A percentile compares a stretch with the other conserved stretches of the same genome.
These are phyloP conservation scores for Penicillium sp. DNA, from an alignment of 2,329 filamentous ascomycete species.

Conservation along the genomic window DNA sequence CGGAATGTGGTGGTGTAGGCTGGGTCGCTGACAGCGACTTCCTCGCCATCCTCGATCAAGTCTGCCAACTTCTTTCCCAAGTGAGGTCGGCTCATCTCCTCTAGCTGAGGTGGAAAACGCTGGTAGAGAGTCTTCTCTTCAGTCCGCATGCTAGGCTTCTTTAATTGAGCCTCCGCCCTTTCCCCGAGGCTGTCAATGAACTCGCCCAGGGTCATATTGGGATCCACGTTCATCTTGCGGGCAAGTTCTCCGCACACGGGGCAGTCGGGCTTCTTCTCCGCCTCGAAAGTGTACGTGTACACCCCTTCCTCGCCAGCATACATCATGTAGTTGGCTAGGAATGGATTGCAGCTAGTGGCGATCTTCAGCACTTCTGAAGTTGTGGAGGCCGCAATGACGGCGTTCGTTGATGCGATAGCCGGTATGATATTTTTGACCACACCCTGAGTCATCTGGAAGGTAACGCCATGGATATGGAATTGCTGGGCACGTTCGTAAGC, in stretches of 20 bases:
- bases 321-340: constrained; percentile 97
- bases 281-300: constrained; percentile 96
- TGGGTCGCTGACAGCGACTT: constrained; percentile 90
- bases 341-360: constrained; percentile 75
- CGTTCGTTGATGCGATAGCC: constrained; percentile 95
- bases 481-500: constrained; percentile 77
- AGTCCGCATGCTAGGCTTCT: constrained; percentile 81
- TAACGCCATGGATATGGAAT: constrained; percentile 88
- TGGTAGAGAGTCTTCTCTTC: constrained; percentile 87
- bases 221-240: constrained; percentile 69
- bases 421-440: constrained; percentile 99
- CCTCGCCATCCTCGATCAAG: constrained; percentile 75
- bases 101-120: constrained; percentile 75
- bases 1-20: constrained; percentile 73
- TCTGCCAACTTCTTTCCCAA: constrained; percentile 73
- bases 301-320: constrained; percentile 94
- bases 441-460: constrained; percentile 92
- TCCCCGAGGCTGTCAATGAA: constrained; percentile 81
- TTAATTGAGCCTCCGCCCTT: constrained; percentile 85
- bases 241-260: constrained; percentile 87
- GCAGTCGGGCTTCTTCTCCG: constrained; percentile 91
- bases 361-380: constrained; percentile 98
- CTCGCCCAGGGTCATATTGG: constrained; percentile 70
- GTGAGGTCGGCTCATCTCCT: constrained; percentile 81
- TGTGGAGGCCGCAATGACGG: constrained; percentile 90